These are phyloP conservation scores for Sanghuangporus sanghuang DNA, from an alignment of 1,284 basidiomycete genomes.

Conservation along the genomic window DNA sequence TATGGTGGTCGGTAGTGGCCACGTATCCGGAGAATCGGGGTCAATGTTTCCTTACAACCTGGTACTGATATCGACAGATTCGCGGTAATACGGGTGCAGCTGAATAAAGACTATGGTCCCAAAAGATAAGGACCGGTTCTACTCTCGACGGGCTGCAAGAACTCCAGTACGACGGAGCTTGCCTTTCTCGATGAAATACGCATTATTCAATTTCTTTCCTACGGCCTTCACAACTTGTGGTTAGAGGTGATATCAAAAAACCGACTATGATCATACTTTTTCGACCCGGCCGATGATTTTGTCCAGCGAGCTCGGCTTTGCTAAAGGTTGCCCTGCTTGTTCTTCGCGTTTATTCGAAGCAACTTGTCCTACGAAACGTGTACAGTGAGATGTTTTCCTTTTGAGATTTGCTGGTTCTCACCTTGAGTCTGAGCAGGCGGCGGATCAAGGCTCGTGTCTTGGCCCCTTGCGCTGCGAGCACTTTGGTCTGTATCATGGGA, in stretches of 20 bases:
- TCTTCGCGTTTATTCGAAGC: neutral
- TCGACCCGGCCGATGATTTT: neutral
- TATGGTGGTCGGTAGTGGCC: too few species aligned
- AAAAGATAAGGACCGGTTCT: neutral
- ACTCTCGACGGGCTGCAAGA: neutral
- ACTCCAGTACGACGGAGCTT: slow-evolving; percentile 3
- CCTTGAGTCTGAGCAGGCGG: neutral
- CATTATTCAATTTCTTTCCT: slow-evolving; percentile 5
- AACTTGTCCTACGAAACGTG: neutral
- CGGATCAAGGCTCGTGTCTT: neutral
- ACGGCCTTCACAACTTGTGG: neutral
- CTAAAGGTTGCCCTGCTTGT: neutral
- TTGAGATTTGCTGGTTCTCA: neutral
- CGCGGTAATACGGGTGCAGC: too few species aligned
- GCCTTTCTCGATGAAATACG: neutral
- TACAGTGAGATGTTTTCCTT: neutral
- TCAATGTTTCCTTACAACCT: too few species aligned
- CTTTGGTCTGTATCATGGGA: neutral
- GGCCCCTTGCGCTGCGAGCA: neutral
- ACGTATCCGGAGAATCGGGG: too few species aligned
- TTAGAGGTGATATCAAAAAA: neutral
- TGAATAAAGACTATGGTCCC: too few species aligned
- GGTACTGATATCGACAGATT: too few species aligned
- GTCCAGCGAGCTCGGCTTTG: neutral
- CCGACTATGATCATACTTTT: slow-evolving; percentile 1